Base-by-base conservation (phyloP, 208 protist genomes). In the Naegleria fowleri region DNA sequence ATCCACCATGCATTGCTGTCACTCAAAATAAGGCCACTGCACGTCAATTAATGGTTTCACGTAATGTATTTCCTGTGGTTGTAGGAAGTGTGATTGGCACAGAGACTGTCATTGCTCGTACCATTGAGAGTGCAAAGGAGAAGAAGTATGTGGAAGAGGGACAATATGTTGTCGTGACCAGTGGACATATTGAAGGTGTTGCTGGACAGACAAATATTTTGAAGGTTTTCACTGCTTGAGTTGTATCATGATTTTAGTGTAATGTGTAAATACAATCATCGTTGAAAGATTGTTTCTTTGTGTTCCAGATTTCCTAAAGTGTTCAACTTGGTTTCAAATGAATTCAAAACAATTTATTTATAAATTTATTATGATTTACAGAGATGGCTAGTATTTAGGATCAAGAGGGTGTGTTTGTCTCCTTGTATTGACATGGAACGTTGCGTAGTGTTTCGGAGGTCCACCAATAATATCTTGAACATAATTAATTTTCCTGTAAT, bases 1-100 rank as follows among this genome's bases (percentile, higher is more conserved):
- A 94, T 88, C 98, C 96, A 92, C 98, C 97, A 52, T 96, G 99
- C 55, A 92, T 99, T 67, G 97, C 95, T 52, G 96, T 98, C 38
- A 98, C 97, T 51, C 96, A 95, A 76, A 95, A 95, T 39, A 92
- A 95, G 91, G 91, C 93, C 86, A 97, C 95, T 39, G 96, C 96
- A 90, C 96, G 97, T 40, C 96, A 97, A 93, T 92, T 97, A 52
- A 95, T 95, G 89, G 92, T 97, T 88, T 96, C 94, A 33, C 94
- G 95, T 36, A 94, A 94, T 86, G 94, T 97, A 38, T 95, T 96
- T 83, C 94, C 94, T 92, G 93, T 96, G 36, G 96, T 96, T 92
- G 96, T 94, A 90, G 95, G 96, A 92, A 92, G 93, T 6, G 93
- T 96, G 38, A 94, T 94, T 91, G 92, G 91, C 67, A 94, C 95